Base-by-base conservation (phyloP, 2,329 filamentous ascomycete genomes). In the Seiridium unicorne region DNA sequence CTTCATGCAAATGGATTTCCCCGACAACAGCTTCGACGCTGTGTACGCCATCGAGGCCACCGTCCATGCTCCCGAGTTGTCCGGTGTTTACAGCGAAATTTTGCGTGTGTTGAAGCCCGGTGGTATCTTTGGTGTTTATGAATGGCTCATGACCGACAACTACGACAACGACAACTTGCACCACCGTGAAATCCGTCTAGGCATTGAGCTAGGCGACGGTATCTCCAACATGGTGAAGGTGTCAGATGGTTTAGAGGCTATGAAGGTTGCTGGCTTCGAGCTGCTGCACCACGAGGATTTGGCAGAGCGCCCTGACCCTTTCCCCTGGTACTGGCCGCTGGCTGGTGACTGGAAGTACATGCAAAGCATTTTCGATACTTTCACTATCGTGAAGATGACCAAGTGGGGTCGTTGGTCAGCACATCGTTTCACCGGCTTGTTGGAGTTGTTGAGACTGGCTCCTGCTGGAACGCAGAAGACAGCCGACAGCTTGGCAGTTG, bases 1-100 rank as follows among this genome's bases (percentile, higher is more conserved):
- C 73, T 99, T 99, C 76, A 98, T 98, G 94, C 92, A 97, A 88
- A 96, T 98, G 92, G 88, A 88, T 31, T 98, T 98, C 81, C 89
- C 91, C 51, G 91, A 95, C 72, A 92, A 96, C 82, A 86, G 82
- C 26, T 98, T 98, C 76, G 95, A 98, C 69, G 93, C 92, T 60
- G 92, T 97, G 57, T 98, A 98, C 73, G 94, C 93, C 58, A 98
- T 99, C 68, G 95, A 99, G 79, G 95, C 95, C 3, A 99, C 95
- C 3, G 91, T 96, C 55, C 95, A 99, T 75, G 95, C 95, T 0
- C 95, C 94, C 47, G 90, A 88, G 49, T 87, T 98, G 6, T 90
- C 93, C 71, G 93, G 92, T 61, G 93, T 97, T 66, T 99, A 99
- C 81, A 89, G 87, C 73, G 90, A 98, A 77, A 98, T 98, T 71